Base-by-base conservation (phyloP, 1,139 yeast genomes). In the Torulaspora globosa region DNA sequence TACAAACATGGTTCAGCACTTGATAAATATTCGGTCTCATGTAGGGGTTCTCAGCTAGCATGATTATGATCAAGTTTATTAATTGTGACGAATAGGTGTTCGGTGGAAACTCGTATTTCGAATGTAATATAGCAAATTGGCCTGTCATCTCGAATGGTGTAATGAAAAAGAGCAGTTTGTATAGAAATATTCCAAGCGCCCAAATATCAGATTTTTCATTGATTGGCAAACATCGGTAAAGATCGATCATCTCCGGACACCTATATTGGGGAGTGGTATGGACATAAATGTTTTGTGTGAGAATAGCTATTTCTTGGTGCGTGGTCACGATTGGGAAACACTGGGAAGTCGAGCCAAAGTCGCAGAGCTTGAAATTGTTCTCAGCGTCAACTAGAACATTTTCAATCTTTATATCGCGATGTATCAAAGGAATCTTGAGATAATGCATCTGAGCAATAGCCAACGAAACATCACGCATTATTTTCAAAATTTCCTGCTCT, bases 201-300 rank as follows among this genome's bases (percentile, higher is more conserved):
- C 98, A 92, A 28, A 92, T 82, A 67, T 92, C 98, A 51, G 90
- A 80, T 65, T 92, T 92, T 62, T 92, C 97, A 67, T 90, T 95
- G 51, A 92, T 85, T 3, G 97, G 95, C 50, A 84, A 75, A 3
- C 94, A 87, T 52, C 84, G 76, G 53, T 84, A 79, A 36, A 92
- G 73, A 67, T 92, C 97, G 44, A 94, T 77, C 98, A 92, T 92
- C 66, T 92, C 98, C 0, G 98, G 98, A 1, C 96, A 76, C 55
- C 98, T 74, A 67, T 92, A 92, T 66, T 92, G 98, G n/a, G 97
- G 96, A 2, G 98, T 92, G 0, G 98, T 92, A 65, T 92, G 94
- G 52, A 83, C 82, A 72, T 86, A 80, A 48, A 92, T 79, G 61
- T 92, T 97, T 55, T 86, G 87, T 53, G 85, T 86, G 38, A 90